Evolutionary conservation across 108 stramenopile species (phyloP).

Genomic region (Nitzschia sp.): DNA sequence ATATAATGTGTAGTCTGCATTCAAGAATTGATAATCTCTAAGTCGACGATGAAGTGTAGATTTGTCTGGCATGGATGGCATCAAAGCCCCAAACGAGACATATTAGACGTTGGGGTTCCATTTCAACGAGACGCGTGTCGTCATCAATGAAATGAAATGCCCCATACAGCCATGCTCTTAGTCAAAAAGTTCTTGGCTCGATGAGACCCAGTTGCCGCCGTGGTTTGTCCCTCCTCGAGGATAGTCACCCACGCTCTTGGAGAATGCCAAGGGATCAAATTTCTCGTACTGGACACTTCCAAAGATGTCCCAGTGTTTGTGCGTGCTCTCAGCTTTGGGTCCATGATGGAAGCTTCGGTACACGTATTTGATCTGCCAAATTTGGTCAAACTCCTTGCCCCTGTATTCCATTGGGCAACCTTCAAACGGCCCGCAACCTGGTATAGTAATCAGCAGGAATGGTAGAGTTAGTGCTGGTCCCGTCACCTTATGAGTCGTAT

Average conservation of each 20-base stretch:
- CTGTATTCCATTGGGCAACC: conserved; percentile 42
- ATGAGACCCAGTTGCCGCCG: neutral
- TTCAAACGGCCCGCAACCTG: conserved; percentile 39
- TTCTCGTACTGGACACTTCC: conserved; percentile 15
- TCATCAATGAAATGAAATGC: too few relatives aligned
- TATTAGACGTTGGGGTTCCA: too few relatives aligned
- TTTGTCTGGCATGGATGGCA: too few relatives aligned
- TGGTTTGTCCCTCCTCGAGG: neutral
- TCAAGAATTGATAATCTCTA: too few relatives aligned
- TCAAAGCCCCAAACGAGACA: too few relatives aligned
- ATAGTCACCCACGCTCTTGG: conserved; percentile 43
- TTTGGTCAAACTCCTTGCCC: conserved; percentile 40
- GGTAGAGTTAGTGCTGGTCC: too few relatives aligned
- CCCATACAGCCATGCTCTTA: too few relatives aligned
- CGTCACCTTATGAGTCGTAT: too few relatives aligned
- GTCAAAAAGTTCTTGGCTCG: neutral
- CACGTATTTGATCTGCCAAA: conserved; percentile 64
- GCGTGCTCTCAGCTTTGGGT: neutral
- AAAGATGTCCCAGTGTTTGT: conserved; percentile 45
- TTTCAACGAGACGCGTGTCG: neutral
- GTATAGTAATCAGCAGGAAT: too few relatives aligned
- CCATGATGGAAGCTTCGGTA: conserved; percentile 19
- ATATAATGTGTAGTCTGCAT: too few relatives aligned
- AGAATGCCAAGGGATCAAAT: conserved; percentile 56
- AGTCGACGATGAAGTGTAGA: too few relatives aligned